Base-by-base conservation (phyloP, 768 basidiomycete species). In the Tricholoma furcatifolium region DNA sequence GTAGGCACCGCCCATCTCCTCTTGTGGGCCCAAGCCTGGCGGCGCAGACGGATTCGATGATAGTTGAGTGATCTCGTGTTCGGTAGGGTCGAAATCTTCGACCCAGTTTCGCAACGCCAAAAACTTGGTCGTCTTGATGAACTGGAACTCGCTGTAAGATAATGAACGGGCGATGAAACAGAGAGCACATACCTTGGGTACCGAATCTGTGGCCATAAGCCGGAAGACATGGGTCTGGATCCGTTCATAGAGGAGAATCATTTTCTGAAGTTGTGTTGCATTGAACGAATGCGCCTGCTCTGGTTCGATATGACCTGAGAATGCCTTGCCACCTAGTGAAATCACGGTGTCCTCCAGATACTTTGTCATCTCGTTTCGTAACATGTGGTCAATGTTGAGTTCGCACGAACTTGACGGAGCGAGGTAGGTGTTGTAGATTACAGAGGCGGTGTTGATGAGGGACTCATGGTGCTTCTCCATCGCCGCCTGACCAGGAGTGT, bases 391-490 rank as follows among this genome's bases (percentile, higher is more conserved):
- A 60, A 99, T 99, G 72, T 99, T 99, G 56, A 99, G 82, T 72
- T 98, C 97, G 72, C 88, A 92, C 54, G 87, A 90, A 67, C 93
- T 95, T 24, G 93, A 91, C 1, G 94, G 95, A 0, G 96, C 97
- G 20, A 99, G 85, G 65, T 98, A 99, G 47, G 84, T 94, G 76
- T 91, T 87, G 76, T 93, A 95, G 59, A 94, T 97, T 49, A 87
- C 81, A 60, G 96, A 94, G 6, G 97, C 95, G 53, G 93, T 94
- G 60, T 90, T 87, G 62, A 98, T 95, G 60, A 99, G 77, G 20
- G 91, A 83, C 66, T 96, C 93, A 74, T 98, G 95, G 67, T 99
- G 97, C 54, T 82, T 86, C 73, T 98, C 96, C 96, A 98, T 98
- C 3, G 94, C 92, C 44, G 79, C 81, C 64, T 90, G 88, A 17